A percentile compares a stretch with the other conserved stretches of the same genome.
phyloP scores from a whole-genome alignment of 1,284 basidiomycete genomes.

The Fomes fomentarius region DNA sequence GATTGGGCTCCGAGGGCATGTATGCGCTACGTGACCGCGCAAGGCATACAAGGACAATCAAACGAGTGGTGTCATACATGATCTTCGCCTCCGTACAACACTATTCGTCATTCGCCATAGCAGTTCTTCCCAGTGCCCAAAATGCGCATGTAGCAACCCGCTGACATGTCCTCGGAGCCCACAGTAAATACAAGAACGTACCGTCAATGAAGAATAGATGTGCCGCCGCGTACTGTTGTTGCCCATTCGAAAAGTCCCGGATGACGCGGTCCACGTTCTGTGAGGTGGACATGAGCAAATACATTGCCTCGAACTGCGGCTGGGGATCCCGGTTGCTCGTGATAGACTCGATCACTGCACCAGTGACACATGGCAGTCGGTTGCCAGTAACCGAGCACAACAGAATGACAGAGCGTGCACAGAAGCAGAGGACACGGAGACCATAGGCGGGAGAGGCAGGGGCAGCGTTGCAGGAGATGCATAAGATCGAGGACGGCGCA shows the following conservation, averaged over 20 bases:
- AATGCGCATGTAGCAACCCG: not conserved
- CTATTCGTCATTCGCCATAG: too few relatives aligned
- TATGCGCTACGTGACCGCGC: not conserved
- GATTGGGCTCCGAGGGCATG: slow-evolving; percentile 5
- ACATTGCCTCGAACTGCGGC: slow-evolving; percentile 86
- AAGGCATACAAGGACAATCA: too few relatives aligned
- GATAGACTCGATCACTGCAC: slow-evolving; percentile 78
- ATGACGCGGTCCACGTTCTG: slow-evolving; percentile 94
- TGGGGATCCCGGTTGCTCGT: slow-evolving; percentile 76
- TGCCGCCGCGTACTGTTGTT: slow-evolving; percentile 82
- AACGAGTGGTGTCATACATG: too few relatives aligned
- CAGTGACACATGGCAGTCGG: not conserved
- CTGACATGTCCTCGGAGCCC: slow-evolving; percentile 4
- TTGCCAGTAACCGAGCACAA: not conserved
- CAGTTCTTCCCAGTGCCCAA: too few relatives aligned
- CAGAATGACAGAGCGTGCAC: not conserved
- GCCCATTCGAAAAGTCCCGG: slow-evolving; percentile 73
- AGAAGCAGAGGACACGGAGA: not conserved
- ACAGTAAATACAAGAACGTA: slow-evolving; percentile 39
- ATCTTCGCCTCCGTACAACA: too few relatives aligned
- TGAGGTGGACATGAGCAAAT: slow-evolving; percentile 92
- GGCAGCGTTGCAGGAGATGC: not conserved
- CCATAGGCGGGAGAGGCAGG: too few relatives aligned
- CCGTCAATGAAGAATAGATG: slow-evolving; percentile 97
- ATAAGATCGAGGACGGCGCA: too few relatives aligned